Evolutionary conservation across 345 rosid genomes (phyloP).

Genomic region (Syzygium oleosum): DNA sequence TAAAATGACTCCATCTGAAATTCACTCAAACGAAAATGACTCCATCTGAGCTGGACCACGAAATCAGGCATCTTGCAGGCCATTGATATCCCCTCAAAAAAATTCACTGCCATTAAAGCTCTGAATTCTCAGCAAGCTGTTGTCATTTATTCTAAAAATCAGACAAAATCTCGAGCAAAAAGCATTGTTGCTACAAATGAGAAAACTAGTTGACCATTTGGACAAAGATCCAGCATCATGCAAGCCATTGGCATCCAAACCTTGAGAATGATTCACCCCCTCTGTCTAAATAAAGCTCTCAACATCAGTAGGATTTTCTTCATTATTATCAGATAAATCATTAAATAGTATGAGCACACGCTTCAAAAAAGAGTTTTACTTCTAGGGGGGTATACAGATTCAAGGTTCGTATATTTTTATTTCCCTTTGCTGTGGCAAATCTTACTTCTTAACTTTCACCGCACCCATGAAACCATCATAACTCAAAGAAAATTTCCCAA

Average conservation of each 20-base stretch:
- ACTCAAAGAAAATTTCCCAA: too few species aligned
- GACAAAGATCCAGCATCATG: not conserved
- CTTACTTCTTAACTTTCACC: too few species aligned
- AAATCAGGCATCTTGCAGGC: not conserved
- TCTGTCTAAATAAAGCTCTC: not conserved
- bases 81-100: not conserved
- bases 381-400: too few species aligned
- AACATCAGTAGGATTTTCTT: not conserved
- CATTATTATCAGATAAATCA: too few species aligned
- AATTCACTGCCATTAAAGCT: not conserved
- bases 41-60: not conserved
- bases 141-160: not conserved
- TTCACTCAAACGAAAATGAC: not conserved
- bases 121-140: not conserved
- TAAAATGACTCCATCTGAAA: too few species aligned
- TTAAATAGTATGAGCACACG: too few species aligned
- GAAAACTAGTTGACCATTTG: not conserved
- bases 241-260: not conserved
- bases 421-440: too few species aligned
- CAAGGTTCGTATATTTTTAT: too few species aligned
- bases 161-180: not conserved
- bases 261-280: not conserved
- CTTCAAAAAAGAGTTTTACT: too few species aligned
- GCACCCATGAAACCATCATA: too few species aligned
- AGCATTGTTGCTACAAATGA: not conserved